These are phyloP conservation scores for Cytospora mali DNA, from an alignment of 2,329 filamentous ascomycete genomes.

Conservation along the genomic window DNA sequence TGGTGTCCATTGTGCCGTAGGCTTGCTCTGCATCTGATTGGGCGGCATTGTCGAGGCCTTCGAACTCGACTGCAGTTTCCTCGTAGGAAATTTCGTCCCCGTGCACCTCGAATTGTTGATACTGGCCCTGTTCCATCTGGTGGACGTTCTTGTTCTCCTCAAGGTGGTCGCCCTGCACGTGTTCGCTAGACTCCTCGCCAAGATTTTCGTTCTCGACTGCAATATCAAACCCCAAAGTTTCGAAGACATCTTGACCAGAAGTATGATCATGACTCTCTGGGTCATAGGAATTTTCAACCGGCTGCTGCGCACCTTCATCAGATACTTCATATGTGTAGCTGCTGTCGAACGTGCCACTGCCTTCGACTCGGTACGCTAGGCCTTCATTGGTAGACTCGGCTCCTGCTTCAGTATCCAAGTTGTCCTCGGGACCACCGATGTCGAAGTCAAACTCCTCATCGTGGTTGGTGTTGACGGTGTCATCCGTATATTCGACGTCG, in stretches of 20 bases:
- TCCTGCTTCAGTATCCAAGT: slow-evolving; percentile 19
- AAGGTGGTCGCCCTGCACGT: slow-evolving; percentile 11
- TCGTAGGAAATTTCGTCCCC: slow-evolving; percentile 45
- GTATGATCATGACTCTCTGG: not conserved
- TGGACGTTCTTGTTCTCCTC: slow-evolving; percentile 14
- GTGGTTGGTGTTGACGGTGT: slow-evolving; percentile 23
- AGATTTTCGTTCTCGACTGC: not conserved
- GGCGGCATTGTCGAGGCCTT: slow-evolving; percentile 30
- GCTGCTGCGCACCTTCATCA: slow-evolving; percentile 4
- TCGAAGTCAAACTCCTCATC: slow-evolving; percentile 40
- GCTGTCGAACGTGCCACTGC: not conserved
- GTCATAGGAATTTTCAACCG: not conserved
- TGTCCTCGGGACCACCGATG: slow-evolving; percentile 33
- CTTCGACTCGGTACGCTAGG: not conserved
- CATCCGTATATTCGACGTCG: slow-evolving; percentile 23
- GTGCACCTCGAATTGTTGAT: slow-evolving; percentile 29
- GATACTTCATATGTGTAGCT: slow-evolving; percentile 1
- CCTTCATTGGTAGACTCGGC: slow-evolving; percentile 11
- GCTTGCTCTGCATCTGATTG: slow-evolving; percentile 18
- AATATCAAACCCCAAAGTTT: not conserved
- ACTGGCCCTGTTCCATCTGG: not conserved
- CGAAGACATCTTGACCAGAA: slow-evolving; percentile 9
- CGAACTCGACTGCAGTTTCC: slow-evolving; percentile 13
- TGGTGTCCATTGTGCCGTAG: slow-evolving; percentile 3
- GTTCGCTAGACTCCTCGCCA: slow-evolving; percentile 20